Evolutionary conservation across 73 alveolate genomes (phyloP).

Genomic region (Paramecium caudatum): DNA sequence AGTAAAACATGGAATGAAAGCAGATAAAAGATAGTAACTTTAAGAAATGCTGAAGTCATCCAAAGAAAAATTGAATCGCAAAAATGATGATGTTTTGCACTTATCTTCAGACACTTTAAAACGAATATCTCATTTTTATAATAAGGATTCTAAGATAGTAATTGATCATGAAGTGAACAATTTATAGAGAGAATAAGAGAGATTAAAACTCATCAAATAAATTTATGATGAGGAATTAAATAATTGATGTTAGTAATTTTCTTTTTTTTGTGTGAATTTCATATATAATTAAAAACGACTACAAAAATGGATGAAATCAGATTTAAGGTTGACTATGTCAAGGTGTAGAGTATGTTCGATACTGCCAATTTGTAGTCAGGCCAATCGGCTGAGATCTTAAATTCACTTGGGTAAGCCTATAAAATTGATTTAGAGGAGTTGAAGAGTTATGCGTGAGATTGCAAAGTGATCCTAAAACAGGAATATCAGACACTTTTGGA

Average conservation of each 20-base stretch:
- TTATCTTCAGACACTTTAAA: conserved; percentile 19
- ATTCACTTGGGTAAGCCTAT: conserved; percentile 21
- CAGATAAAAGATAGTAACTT: conserved; percentile 9
- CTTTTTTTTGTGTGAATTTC: background rate
- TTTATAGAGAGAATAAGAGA: conserved; percentile 46
- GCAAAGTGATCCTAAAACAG: conserved; percentile 32
- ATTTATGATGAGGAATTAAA: conserved; percentile 50
- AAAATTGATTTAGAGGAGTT: background rate
- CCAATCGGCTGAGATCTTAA: background rate
- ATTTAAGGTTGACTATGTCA: background rate
- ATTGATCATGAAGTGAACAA: background rate
- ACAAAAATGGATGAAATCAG: conserved; percentile 21
- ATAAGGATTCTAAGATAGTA: conserved; percentile 9
- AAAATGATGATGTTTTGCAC: background rate
- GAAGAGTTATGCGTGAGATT: background rate
- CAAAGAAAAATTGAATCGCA: background rate
- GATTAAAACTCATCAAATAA: conserved; percentile 31
- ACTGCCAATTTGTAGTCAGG: conserved; percentile 24
- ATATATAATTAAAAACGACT: conserved; percentile 9
- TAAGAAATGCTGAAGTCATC: background rate
- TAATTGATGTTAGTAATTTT: background rate
- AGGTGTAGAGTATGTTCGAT: conserved; percentile 42
- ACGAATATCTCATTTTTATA: conserved; percentile 42
- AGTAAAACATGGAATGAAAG: background rate
- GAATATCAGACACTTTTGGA: background rate